These are phyloP conservation scores for Neurospora tetraspora DNA, from an alignment of 495 filamentous ascomycete genomes.

Conservation along the genomic window DNA sequence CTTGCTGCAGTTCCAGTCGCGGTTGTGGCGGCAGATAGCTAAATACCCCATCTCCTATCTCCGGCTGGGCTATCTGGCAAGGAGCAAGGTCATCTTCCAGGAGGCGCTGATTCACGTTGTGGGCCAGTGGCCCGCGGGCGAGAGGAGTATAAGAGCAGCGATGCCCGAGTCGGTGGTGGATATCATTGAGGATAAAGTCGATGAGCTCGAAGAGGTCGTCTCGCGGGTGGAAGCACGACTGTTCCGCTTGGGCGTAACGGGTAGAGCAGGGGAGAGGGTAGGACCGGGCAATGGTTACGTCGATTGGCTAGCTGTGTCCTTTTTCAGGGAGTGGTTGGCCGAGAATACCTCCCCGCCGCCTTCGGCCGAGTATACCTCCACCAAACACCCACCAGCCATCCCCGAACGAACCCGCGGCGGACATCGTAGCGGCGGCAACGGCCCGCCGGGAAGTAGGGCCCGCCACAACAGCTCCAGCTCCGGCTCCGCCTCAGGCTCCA, in stretches of 20 bases:
- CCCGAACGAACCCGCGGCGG: constrained; percentile 3
- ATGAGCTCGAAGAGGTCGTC: constrained; percentile 67
- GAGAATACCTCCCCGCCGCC: constrained; percentile 71
- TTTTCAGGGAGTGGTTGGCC: constrained; percentile 85
- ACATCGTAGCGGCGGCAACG: constrained; percentile 10
- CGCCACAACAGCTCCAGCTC: background rate
- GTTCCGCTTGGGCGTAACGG: constrained; percentile 70
- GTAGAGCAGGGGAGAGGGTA: constrained; percentile 69
- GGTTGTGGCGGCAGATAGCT: constrained; percentile 86
- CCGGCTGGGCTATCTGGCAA: constrained; percentile 75
- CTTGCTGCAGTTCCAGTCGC: constrained; percentile 76
- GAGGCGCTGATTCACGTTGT: constrained; percentile 88
- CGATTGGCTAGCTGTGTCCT: constrained; percentile 75
- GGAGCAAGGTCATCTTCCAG: constrained; percentile 76
- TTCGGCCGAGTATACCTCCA: background rate
- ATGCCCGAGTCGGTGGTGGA: constrained; percentile 68
- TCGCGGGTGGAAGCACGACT: constrained; percentile 62
- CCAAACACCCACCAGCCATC: constrained; percentile 22
- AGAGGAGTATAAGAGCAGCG: constrained; percentile 61
- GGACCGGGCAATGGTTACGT: constrained; percentile 66
- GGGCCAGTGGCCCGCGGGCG: constrained; percentile 76
- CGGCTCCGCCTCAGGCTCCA: background rate
- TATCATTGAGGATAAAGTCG: constrained; percentile 82
- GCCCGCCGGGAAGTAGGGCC: background rate
- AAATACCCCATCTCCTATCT: constrained; percentile 90